Evolutionary conservation across 306 rosid species (phyloP), one percentile per base, ranked within the genome.

Genomic region (Pueraria montana): DNA sequence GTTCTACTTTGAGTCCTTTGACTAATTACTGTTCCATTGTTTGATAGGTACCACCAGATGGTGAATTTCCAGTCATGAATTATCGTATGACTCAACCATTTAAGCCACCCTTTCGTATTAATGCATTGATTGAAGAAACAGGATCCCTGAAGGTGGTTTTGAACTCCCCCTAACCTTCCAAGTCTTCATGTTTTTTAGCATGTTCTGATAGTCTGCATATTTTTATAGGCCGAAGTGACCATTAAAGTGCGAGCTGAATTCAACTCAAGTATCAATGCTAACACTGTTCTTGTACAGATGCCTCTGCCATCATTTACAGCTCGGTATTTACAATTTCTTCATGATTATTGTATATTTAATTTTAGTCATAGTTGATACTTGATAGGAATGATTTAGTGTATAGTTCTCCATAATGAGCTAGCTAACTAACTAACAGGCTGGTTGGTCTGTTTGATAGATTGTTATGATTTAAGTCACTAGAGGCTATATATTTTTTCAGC

Each of bases 31-130:
- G 21, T 17, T 26, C 68, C 4, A 56, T 52, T 87, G 67, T 61
- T 83, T 77, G 49, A 76, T 79, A 94, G 99, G 95, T 92, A 58
- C 96, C 99, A 27, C 87, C 97, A 9, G 96, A 92, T 88, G 98
- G 96, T 79, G 99, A 96, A 85, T 94, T 94, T 84, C 96, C 98
- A 42, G 94, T 96, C 86, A 96, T 96, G 99, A 96, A 94, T 64
- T 94, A 96, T 82, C 92, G 98, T 48, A 92, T 92, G 88, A 96
- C 98, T 65, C 97, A 91, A 89, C 86, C 88, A 80, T 96, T 91
- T 86, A 96, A 92, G 87, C 94, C 97, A 53, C 98, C 99, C 21
- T 94, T 96, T 82, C 89, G 90, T 42, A 85, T 94, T 76, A 96
- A 87, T 83, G 92, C 93, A 11, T 61, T 96, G 84, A 88, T 96